Base-by-base conservation (phyloP, 2,329 filamentous ascomycete species). In the Hypoxylon sp. region DNA sequence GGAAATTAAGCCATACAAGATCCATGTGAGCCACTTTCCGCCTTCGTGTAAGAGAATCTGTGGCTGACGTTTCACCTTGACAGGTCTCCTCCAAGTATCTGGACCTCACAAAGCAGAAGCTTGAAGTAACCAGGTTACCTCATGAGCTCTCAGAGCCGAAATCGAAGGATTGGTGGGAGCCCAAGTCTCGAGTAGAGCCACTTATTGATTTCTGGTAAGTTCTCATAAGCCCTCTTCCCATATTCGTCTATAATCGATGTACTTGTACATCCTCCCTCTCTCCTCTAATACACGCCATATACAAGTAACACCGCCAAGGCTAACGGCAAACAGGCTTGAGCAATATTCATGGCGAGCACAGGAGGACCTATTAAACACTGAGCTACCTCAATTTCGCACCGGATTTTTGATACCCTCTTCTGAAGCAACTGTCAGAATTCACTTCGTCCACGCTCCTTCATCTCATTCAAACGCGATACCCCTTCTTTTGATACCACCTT, bases 31-130 rank as follows among this genome's bases (percentile, higher is more conserved):
- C 81, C 48, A 48, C 61, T 57, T 54, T 33, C 50, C 50, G 65
- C 61, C 49, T 60, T 69, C n/a, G 46, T n/a, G 37, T 33, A 33
- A n/a, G 27, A 48, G 35, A 4, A 44, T 17, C 5, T 68, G 64
- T 74, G 62, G 73, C 79, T 82, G 63, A 82, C 69, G 14, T n/a
- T 22, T 44, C n/a, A 11, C 17, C 35, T 44, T 50, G 6, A 31
- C 62, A 91, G 89, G 86, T 92, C 14, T 91, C 90, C 2, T 87
- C 85, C 61, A 88, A 86, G 73, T 92, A 92, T 77, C 83, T 92
- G 1, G 86, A 91, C 50, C 82, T 92, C 66, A 92, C 90, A 5
- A 85, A 82, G 75, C 86, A 88, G 77, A 93, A 92, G 77, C 83
- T 92, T 8, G 88, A 91, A 74, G 82, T 92, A 50, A 89, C 89